phyloP scores from a whole-genome alignment of 352 stramenopile genomes.

The Thalassiosira allenii region DNA sequence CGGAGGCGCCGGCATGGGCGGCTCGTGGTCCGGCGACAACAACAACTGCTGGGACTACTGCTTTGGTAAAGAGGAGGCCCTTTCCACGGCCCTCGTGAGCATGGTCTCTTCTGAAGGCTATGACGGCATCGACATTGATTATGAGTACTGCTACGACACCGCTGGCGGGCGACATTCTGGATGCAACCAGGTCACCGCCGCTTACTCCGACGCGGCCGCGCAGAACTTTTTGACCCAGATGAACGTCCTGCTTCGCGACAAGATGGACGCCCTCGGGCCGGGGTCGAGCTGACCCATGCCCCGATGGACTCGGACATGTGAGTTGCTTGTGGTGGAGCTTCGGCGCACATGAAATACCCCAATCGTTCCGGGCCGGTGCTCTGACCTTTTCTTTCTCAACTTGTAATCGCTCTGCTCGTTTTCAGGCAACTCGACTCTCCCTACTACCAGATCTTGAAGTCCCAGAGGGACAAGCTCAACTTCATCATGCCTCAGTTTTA shows the following conservation, averaged over 20 bases:
- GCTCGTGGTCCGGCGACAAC: constrained; percentile 60
- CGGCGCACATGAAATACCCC: too few species aligned
- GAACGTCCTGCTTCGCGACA: constrained; percentile 58
- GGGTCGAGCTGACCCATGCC: constrained; percentile 62
- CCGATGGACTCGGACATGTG: constrained; percentile 76
- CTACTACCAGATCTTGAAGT: constrained; percentile 54
- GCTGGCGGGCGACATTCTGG: not conserved
- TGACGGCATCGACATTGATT: constrained; percentile 78
- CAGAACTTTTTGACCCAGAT: constrained; percentile 22
- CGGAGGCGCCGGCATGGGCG: constrained; percentile 75
- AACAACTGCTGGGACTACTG: constrained; percentile 84
- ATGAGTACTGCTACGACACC: constrained; percentile 77
- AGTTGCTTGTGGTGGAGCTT: too few species aligned
- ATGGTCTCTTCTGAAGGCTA: constrained; percentile 66
- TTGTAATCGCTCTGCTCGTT: too few species aligned
- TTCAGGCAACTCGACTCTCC: not conserved
- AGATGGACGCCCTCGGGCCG: constrained; percentile 42
- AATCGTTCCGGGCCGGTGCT: too few species aligned
- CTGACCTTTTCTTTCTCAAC: too few species aligned
- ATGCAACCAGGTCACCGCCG: not conserved
- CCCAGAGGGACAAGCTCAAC: constrained; percentile 9
- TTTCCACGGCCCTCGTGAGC: constrained; percentile 54
- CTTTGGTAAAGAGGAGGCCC: constrained; percentile 68
- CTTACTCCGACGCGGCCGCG: not conserved
- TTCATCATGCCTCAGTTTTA: constrained; percentile 64